Base-by-base conservation (phyloP, 108 stramenopile genomes). In the Cyclotella atomus region DNA sequence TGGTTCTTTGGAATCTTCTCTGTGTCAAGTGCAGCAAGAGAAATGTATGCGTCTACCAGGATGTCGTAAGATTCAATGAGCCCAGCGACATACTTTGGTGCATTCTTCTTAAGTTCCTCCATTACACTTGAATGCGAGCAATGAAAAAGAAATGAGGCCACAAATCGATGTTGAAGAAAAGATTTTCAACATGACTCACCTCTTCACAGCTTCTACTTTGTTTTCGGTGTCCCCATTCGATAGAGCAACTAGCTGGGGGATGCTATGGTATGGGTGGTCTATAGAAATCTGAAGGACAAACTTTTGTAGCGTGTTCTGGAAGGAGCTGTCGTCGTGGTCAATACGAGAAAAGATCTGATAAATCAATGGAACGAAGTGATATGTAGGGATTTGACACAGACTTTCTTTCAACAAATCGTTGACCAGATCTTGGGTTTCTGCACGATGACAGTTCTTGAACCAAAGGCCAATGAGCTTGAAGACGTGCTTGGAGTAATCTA, bases 311-410 rank as follows among this genome's bases (percentile, higher is more conserved):
- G 74, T 83, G 15, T 38, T 64, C 70, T 93, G 88, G 79, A 95
- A 93, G 43, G 19, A 30, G 17, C 29, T 68, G 10, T 64, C 50
- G 19, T 71, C 27, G 9, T 32, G 50, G 29, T 87, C 93, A 38
- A 97, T 70, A 2, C 95, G 89, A 17, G 94, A 88, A 76, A 94
- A 90, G 33, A 97, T 68, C 71, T 97, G 97, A 65, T 95, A 90
- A 12, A 87, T 75, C 56, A 96, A 77, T 19, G 91, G 92, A 15
- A 94, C 87, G 63, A 95, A 90, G 28, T 86, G 79, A 70, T 83
- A 91, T 6, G 83, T 86, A 61, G 91, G 87, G 55, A 95, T 83
- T 19, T 74, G 52, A 8, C 45, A 50, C 24, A 86, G n/a, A 28
- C 52, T 75, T 9, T 38, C 47, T 27, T 76, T 70, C 59, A 85